Evolutionary conservation across 805 yeast species (phyloP), one percentile per base, ranked within the genome.

Genomic region (Zygosaccharomyces rouxii): DNA sequence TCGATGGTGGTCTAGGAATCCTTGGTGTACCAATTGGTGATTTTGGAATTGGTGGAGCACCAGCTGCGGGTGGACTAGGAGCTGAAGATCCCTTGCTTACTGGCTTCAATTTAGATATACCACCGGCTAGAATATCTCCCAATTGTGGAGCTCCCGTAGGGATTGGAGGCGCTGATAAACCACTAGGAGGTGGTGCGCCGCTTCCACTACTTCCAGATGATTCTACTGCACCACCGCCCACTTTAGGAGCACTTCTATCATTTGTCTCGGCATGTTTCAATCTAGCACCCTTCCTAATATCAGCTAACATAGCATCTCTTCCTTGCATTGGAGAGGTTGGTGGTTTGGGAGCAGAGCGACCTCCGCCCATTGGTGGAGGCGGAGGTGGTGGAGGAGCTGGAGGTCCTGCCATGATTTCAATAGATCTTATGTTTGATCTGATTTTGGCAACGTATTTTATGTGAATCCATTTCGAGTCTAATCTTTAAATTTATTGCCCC

Each of bases 91-190:
- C 62, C 13, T 70, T 70, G n/a, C 60, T 65, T 31, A 74, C 60
- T 50, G 77, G 78, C 49, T 77, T 80, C 52, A 86, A 71, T 58
- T 84, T 84, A 6, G 95, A 94, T 66, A 87, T 74, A 1, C 95
- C 95, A 5, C 84, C 87, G 3, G 94, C 89, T 19, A 66, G 48
- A 16, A 64, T 59, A 47, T 62, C 68, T 38, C 66, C 67, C 35
- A 64, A 42, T 48, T 66, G 68, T 10, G 69, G 70, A 3, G 64
- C 67, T 4, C 64, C 66, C 44, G 56, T 35, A 2, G 71, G 70
- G 7, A 64, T 55, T 0, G 64, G 50, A 10, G 70, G 66, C 3
- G 68, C 60, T 7, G 58, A 52, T 22, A 41, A 16, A 16, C 44
- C 38, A 7, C 54, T 46, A 23, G 35, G 31, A 7, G 60, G 47